phyloP scores from a whole-genome alignment of 495 filamentous ascomycete genomes.

The Aspergillus indologenus region DNA sequence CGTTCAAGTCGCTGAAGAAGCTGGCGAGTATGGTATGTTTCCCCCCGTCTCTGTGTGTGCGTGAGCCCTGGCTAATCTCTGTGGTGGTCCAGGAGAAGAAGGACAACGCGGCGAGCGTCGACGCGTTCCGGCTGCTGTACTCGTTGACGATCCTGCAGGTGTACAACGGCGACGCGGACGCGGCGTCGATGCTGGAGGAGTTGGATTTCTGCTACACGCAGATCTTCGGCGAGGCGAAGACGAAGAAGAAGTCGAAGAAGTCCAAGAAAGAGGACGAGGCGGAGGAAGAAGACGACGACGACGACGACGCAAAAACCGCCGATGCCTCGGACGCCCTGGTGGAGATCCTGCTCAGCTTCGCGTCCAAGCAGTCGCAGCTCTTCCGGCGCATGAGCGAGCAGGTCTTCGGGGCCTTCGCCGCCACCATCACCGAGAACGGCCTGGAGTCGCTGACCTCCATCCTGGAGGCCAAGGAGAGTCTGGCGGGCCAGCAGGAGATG shows the following conservation, averaged over 20 bases:
- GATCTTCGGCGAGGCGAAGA: constrained; percentile 44
- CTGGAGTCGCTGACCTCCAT: constrained; percentile 69
- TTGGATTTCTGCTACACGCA: constrained; percentile 68
- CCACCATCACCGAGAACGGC: constrained; percentile 64
- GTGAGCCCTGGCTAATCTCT: constrained; percentile 8
- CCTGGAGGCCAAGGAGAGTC: constrained; percentile 73
- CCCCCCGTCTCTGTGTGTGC: background rate
- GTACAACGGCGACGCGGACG: constrained; percentile 85
- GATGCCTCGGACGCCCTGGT: constrained; percentile 73
- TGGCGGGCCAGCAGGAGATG: constrained; percentile 77
- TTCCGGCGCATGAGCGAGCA: constrained; percentile 83
- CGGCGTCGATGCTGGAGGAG: constrained; percentile 70
- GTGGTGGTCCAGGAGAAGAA: constrained; percentile 33
- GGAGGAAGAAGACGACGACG: background rate
- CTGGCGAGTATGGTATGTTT: constrained; percentile 56
- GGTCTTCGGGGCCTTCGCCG: constrained; percentile 77
- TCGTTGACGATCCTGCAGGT: constrained; percentile 82
- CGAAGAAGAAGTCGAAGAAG: constrained; percentile 46
- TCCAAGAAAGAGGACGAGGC: background rate
- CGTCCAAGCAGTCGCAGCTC: constrained; percentile 79
- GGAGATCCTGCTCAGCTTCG: constrained; percentile 82
- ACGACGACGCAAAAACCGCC: constrained; percentile 50
- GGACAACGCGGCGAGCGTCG: constrained; percentile 31
- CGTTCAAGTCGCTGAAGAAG: constrained; percentile 64
- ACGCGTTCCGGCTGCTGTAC: constrained; percentile 76